These are phyloP conservation scores for Emericellopsis terricola DNA, from an alignment of 495 filamentous ascomycete species.

Conservation along the genomic window DNA sequence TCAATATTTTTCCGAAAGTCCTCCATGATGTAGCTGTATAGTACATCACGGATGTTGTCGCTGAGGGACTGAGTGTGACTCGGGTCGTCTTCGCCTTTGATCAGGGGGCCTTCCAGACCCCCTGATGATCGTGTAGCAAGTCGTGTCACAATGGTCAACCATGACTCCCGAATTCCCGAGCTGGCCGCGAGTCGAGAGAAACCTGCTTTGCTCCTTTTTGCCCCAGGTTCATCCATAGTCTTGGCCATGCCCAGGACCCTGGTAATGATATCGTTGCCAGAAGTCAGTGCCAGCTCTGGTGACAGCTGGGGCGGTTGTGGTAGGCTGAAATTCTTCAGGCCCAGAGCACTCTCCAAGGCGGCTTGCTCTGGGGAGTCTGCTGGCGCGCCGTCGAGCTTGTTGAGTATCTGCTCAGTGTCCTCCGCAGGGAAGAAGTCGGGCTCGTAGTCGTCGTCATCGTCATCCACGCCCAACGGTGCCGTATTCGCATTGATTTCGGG, in stretches of 20 bases:
- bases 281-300: slow-evolving; percentile 43
- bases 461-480: slow-evolving; percentile 36
- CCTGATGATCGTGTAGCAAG: slow-evolving; percentile 66
- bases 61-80: slow-evolving; percentile 25
- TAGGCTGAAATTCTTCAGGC: slow-evolving; percentile 41
- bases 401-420: slow-evolving; percentile 51
- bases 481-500: slow-evolving; percentile 27
- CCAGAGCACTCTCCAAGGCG: slow-evolving; percentile 1
- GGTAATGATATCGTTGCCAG: slow-evolving; percentile 48
- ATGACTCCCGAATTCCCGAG: slow-evolving; percentile 59
- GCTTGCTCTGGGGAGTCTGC: slow-evolving; percentile 14
- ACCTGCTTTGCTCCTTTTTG: slow-evolving; percentile 42
- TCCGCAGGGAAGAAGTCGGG: slow-evolving; percentile 61
- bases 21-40: slow-evolving; percentile 71
- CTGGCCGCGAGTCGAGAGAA: slow-evolving; percentile 74
- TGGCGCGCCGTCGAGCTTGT: slow-evolving; percentile 49
- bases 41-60: slow-evolving; percentile 54
- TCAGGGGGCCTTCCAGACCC: slow-evolving; percentile 36
- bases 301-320: slow-evolving; percentile 59
- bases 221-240: slow-evolving; percentile 35
- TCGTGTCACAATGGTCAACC: slow-evolving; percentile 73
- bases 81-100: slow-evolving; percentile 30
- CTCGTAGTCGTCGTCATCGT: slow-evolving; percentile 82
- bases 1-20: slow-evolving; percentile 82
- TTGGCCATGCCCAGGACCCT: slow-evolving; percentile 64